phyloP scores from a whole-genome alignment of 1,284 basidiomycete species.

The Apiotrichum siamense region DNA sequence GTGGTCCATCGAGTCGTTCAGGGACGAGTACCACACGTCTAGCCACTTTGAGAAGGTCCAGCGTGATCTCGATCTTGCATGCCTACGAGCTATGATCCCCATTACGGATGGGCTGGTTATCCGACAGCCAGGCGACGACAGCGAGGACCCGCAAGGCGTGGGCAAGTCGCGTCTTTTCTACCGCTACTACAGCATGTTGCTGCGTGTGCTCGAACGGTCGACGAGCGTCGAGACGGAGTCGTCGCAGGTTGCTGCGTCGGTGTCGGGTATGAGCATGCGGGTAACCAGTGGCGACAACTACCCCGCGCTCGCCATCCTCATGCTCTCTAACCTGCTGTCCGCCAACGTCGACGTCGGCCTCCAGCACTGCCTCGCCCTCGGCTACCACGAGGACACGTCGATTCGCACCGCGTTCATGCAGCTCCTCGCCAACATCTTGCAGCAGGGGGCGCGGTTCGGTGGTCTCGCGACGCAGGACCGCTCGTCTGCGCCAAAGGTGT shows the following conservation, averaged over 20 bases:
- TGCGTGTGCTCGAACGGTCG: slow-evolving; percentile 58
- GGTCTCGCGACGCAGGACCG: slow-evolving; percentile 23
- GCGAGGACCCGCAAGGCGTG: slow-evolving; percentile 61
- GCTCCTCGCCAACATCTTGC: slow-evolving; percentile 78
- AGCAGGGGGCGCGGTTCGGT: slow-evolving; percentile 58
- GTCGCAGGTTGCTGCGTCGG: slow-evolving; percentile 14
- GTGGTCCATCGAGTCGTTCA: slow-evolving; percentile 53
- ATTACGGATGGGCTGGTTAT: slow-evolving; percentile 71
- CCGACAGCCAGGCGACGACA: slow-evolving; percentile 55
- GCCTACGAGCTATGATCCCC: slow-evolving; percentile 64
- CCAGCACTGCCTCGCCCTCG: slow-evolving; percentile 75
- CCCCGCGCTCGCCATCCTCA: slow-evolving; percentile 51
- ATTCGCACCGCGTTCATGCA: slow-evolving; percentile 78
- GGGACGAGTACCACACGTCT: slow-evolving; percentile 17
- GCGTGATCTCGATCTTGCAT: slow-evolving; percentile 63
- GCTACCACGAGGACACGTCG: slow-evolving; percentile 66
- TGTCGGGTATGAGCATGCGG: slow-evolving; percentile 16
- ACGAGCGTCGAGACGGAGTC: slow-evolving; percentile 18
- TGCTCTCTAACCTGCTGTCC: slow-evolving; percentile 72
- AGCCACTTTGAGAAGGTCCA: slow-evolving; percentile 21
- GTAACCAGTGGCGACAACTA: slow-evolving; percentile 12
- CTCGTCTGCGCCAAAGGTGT: slow-evolving; percentile 24
- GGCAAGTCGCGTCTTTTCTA: slow-evolving; percentile 70
- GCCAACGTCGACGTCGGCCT: slow-evolving; percentile 84
- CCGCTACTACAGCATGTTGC: slow-evolving; percentile 62